phyloP scores from a whole-genome alignment of 225 moss, liverwort and hornwort genomes.

The Polytrichum formosum region DNA sequence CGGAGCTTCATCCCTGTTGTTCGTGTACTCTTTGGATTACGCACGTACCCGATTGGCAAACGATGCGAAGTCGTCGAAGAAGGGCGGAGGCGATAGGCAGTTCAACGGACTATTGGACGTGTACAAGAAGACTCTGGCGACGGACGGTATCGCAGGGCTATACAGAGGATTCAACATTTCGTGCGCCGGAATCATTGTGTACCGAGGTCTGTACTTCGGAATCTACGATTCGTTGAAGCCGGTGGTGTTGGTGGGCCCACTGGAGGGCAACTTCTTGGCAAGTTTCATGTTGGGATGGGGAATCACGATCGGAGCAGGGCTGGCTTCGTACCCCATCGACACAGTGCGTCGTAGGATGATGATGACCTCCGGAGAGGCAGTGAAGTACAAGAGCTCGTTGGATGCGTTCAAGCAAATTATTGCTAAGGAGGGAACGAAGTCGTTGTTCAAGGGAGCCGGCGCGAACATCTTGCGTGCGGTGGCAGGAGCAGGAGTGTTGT shows the following conservation, averaged over 20 bases:
- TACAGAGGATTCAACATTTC: constrained; percentile 64
- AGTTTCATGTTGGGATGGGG: constrained; percentile 57
- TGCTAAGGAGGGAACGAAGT: constrained; percentile 46
- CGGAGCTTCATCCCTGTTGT: constrained; percentile 51
- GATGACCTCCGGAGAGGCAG: constrained; percentile 65
- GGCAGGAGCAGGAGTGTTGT: constrained; percentile 56
- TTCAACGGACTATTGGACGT: constrained; percentile 59
- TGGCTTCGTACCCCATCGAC: constrained; percentile 55
- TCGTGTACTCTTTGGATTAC: constrained; percentile 59
- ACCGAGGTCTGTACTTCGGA: constrained; percentile 55
- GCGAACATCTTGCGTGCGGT: constrained; percentile 56
- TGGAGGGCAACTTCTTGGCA: constrained; percentile 47
- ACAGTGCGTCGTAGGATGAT: constrained; percentile 60
- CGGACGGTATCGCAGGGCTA: constrained; percentile 51
- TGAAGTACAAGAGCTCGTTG: constrained; percentile 35
- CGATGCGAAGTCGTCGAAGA: constrained; percentile 52
- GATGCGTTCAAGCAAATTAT: constrained; percentile 45
- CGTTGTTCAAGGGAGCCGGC: constrained; percentile 57
- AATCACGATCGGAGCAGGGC: constrained; percentile 49
- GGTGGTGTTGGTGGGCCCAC: constrained; percentile 35
- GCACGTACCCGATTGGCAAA: constrained; percentile 56
- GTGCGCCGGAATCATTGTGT: constrained; percentile 56
- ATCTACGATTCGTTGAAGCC: constrained; percentile 63
- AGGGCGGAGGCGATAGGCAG: constrained; percentile 57
- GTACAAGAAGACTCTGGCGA: constrained; percentile 53